These are phyloP conservation scores for Neckera pumila DNA, from an alignment of 225 moss, liverwort and hornwort genomes.

Conservation along the genomic window DNA sequence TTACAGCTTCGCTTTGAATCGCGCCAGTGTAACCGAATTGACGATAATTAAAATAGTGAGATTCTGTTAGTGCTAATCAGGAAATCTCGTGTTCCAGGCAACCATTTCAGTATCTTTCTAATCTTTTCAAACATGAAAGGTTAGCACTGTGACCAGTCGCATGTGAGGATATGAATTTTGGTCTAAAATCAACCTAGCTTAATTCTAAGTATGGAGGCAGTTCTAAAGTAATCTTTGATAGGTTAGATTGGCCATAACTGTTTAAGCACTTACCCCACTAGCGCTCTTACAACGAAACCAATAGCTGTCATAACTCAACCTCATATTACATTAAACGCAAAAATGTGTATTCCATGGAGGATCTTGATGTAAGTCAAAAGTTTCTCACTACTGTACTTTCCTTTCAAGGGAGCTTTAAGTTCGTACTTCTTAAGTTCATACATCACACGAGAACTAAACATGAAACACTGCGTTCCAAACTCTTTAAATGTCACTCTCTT, in stretches of 20 bases:
- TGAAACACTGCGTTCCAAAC: neutral
- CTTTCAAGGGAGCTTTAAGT: too few relatives aligned
- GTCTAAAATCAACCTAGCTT: neutral
- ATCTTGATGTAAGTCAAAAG: neutral
- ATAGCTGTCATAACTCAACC: neutral
- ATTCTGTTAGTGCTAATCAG: too few relatives aligned
- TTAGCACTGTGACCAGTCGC: too few relatives aligned
- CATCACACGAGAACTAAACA: neutral
- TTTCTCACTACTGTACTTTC: fast-evolving
- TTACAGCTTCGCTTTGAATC: too few relatives aligned
- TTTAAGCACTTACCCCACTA: neutral
- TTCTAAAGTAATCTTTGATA: neutral
- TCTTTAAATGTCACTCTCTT: neutral
- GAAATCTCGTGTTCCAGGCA: too few relatives aligned
- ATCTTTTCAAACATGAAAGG: too few relatives aligned
- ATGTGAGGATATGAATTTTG: too few relatives aligned
- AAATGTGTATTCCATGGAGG: neutral
- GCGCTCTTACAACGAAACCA: too few relatives aligned
- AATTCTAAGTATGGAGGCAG: neutral
- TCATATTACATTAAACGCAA: fast-evolving
- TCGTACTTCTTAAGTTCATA: too few relatives aligned
- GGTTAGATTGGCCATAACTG: neutral
- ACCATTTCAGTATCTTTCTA: too few relatives aligned
- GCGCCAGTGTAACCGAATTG: too few relatives aligned
- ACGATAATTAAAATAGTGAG: too few relatives aligned